Base-by-base conservation (phyloP, 305 asterid genomes). In the Plantago rigida region DNA sequence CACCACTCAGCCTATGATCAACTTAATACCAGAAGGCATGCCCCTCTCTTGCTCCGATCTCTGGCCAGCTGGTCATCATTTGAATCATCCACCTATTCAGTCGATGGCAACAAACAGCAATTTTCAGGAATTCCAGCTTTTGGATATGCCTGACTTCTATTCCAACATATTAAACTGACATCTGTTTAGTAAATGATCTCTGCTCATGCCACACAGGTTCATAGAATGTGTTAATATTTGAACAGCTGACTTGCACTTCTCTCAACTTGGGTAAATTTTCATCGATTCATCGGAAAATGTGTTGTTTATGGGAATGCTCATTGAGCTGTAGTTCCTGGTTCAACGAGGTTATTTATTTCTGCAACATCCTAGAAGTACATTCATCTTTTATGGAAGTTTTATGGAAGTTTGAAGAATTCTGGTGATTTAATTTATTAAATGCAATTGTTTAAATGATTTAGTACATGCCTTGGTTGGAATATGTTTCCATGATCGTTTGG, bases 101-200 rank as follows among this genome's bases (percentile, higher is more conserved):
- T 51, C 73, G 5, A 22, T 61, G 62, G 66, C 75, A 14, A 34
- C 66, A 15, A 73, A 56, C 42, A 9, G 65, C 56, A 72, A 70
- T 79, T 74, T 77, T 9, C 83, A 68, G 58, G 85, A 79, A 71
- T 48, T 73, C 64, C 83, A 75, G 72, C 71, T 64, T 41, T 69
- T 71, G 69, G 64, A 66, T 56, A 60, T 81, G 51, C 82, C 82
- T 10, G 77, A 81, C 67, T 74, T 76, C 64, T 80, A 76, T 67
- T 72, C 85, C 34, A 76, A 72, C 63, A 63, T 71, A 4, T 68
- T 76, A 55, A 69, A 67, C 65, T 75, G 73, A 75, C 68, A 36
- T 14, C 19, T 53, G 39, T 47, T 39, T 29, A 14, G 49, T 11
- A 51, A 9, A 13, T 45, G 39, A 54, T 31, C 13, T 41, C 44